Evolutionary conservation across 2,329 filamentous ascomycete species (phyloP).

Genomic region (Verticillium zaregamsianum): DNA sequence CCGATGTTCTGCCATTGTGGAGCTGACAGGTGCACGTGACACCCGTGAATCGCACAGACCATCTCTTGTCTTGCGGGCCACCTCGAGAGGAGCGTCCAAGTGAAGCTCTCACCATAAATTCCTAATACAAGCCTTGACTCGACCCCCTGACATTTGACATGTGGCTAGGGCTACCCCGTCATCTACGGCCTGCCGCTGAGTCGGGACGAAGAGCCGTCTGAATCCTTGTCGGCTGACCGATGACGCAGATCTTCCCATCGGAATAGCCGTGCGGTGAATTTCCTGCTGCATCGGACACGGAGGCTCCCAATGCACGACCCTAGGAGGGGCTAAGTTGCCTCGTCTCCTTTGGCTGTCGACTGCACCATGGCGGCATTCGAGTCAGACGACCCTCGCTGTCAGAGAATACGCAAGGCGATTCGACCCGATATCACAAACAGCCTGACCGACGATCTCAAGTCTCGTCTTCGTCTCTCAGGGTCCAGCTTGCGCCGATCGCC

Average conservation of each 20-base stretch:
- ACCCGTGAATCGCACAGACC: background rate
- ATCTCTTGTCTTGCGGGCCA: background rate
- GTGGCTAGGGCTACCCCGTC: background rate
- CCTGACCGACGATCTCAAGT: background rate
- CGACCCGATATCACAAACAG: no score
- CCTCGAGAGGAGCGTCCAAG: background rate
- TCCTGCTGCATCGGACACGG: background rate
- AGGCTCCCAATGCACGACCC: background rate
- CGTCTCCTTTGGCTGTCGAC: background rate
- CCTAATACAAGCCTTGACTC: background rate
- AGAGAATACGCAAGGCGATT: no score
- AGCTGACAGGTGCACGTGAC: background rate
- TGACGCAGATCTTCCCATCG: background rate
- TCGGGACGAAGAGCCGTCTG: background rate
- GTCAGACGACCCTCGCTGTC: background rate
- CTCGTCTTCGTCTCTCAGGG: background rate
- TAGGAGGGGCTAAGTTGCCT: background rate
- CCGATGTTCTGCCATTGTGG: background rate
- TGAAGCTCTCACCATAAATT: background rate
- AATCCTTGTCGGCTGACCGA: background rate
- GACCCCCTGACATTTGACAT: background rate
- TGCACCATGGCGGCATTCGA: background rate
- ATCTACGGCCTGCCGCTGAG: background rate
- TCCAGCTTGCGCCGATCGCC: background rate
- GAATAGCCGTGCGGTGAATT: background rate